A percentile compares a stretch with the other conserved stretches of the same genome.
These are phyloP conservation scores for Crithidia expoeki DNA, from an alignment of 208 protist species.

Conservation along the genomic window DNA sequence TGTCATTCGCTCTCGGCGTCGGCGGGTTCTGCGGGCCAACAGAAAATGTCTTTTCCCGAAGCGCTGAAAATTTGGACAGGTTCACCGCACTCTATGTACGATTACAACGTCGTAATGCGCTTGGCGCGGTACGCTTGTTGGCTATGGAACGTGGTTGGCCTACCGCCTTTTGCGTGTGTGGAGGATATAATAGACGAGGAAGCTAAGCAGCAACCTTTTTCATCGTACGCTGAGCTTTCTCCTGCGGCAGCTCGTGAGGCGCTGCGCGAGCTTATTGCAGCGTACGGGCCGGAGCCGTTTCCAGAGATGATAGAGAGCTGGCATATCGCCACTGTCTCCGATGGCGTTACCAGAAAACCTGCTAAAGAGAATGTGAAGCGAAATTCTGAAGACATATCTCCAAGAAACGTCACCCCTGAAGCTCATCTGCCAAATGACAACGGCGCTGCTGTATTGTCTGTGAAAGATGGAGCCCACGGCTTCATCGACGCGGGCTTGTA, in stretches of 20 bases:
- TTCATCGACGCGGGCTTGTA: slow-evolving; percentile 12
- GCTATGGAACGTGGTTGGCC: background rate
- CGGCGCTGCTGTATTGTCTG: background rate
- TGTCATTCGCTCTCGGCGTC: background rate
- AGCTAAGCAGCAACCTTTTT: background rate
- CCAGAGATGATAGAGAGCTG: background rate
- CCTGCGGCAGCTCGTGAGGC: background rate
- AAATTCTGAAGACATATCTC: no score
- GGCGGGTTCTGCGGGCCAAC: background rate
- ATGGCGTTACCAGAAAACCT: no score
- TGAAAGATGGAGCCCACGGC: background rate
- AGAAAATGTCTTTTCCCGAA: background rate
- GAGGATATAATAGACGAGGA: background rate
- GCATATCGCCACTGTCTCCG: background rate
- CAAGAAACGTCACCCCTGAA: no score
- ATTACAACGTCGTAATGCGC: slow-evolving; percentile 4
- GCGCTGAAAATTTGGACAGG: background rate
- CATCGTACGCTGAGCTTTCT: background rate
- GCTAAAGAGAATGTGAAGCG: no score
- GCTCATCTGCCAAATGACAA: no score
- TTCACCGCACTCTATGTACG: background rate
- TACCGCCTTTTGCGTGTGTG: no score
- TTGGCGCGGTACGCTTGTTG: slow-evolving; percentile 16
- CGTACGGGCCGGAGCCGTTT: slow-evolving; percentile 8
- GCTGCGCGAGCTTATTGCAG: background rate